Base-by-base conservation (phyloP, 306 rosid genomes). In the Castanospermum australe region DNA sequence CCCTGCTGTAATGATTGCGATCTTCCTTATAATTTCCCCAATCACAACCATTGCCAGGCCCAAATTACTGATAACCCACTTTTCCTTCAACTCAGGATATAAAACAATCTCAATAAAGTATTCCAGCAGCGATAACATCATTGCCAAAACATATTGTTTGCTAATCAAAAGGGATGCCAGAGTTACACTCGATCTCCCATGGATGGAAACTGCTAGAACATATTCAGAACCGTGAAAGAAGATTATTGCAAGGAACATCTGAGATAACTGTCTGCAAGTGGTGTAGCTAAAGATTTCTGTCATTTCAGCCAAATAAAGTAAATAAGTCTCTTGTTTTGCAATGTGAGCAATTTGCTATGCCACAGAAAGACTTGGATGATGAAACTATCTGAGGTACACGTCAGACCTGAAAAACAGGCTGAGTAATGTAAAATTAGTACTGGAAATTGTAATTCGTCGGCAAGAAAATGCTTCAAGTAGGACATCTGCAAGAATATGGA, bases 161-260 rank as follows among this genome's bases (percentile, higher is more conserved):
- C 93, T 94, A 67, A 94, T 82, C 84, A 94, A 88, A 81, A 91
- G 97, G 71, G 97, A 92, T 2, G 36, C 71, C 0, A 94, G 89
- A 68, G 88, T 84, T 20, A 91, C 95, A 75, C 81, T 87, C 7
- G 87, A 64, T 66, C 52, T 87, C 72, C 99, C 99, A 45, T 94
- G 99, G 81, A 91, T 24, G 67, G 70, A 64, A 52, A 75, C 30
- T 3, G 99, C 97, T 59, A 94, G 85, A 32, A 89, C 7, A 78
- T 85, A 94, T 85, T 94, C 97, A 17, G 97, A 94, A 84, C 56
- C 10, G 75, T 94, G 98, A 81, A 94, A 94, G 86, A 90, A 89
- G 81, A 81, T 3, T 33, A 90, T 17, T 8, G 93, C 93, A 63
- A 71, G 25, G 59, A 80, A 72, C 94, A 94, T 89, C 85, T 80